Base-by-base conservation (phyloP, 2,329 filamentous ascomycete species). In the Xylariaceae sp. region DNA sequence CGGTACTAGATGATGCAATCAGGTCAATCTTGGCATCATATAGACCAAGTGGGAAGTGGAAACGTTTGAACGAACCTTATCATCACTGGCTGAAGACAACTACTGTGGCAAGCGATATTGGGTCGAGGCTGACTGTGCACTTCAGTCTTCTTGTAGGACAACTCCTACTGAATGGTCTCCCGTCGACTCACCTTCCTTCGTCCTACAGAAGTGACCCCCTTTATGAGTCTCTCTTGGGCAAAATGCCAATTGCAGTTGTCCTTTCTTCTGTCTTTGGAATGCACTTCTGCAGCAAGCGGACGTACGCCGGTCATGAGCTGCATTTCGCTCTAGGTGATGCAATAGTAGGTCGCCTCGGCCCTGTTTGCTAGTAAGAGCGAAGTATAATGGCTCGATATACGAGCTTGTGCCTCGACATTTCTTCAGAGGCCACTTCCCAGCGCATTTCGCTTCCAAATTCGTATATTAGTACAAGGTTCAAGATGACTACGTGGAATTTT, bases 71-170 rank as follows among this genome's bases (percentile, higher is more conserved):
- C 49, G 60, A 18, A 39, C 19, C 48, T 47, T 13, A 28, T 42
- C 1, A 17, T 18, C 51, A 53, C 47, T 63, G 65, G 53, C 31
- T 70, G 22, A 44, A 71, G 1, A 47, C 11, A 10, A 9, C 10
- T 16, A 42, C 54, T 7, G 11, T 13, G 10, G 45, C 50, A 6
- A 19, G 36, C n/a, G 18, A 40, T 33, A 42, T 9, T 11, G 46
- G 31, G 2, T 34, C 22, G 2, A 31, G 55, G 4, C 56, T 68
- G 19, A 6, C 28, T 3, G 69, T 80, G 3, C 72, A 77, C 19
- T 76, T 76, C 56, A 80, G 81, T 54, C 45, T 82, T 0, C 56
- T 86, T 2, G 76, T 71, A 0, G 80, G 76, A 0, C 68, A 76
- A 22, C 64, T 86, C 0, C 68, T 83, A 0, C 71, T 84, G 0